These are phyloP conservation scores for Spiraea crenata DNA, from an alignment of 331 rosid genomes.

Conservation along the genomic window DNA sequence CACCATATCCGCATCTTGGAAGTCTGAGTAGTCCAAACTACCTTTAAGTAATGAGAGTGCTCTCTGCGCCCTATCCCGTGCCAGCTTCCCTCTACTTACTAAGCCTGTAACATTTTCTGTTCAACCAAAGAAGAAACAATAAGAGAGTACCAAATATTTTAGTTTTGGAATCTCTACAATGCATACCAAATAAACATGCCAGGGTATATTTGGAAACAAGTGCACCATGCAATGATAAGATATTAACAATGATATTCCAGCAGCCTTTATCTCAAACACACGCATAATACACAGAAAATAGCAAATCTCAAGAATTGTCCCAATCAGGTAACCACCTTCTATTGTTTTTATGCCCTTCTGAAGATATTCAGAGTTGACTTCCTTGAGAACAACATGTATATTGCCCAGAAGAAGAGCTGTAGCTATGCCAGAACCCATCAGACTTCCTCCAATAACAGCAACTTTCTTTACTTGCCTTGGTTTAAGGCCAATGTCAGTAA, in stretches of 20 bases:
- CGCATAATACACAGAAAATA: not conserved
- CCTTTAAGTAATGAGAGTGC: conserved; percentile 74
- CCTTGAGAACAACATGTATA: conserved; percentile 81
- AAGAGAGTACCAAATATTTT: not conserved
- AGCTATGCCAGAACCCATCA: conserved; percentile 99
- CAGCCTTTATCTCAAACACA: not conserved
- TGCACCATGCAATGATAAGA: not conserved
- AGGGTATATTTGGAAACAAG: not conserved
- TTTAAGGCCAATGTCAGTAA: conserved; percentile 83
- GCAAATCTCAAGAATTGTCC: not conserved
- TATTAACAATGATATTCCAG: too few species aligned
- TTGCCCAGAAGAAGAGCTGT: conserved; percentile 78
- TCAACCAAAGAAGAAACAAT: conserved; percentile 24
- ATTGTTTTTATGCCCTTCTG: conserved; percentile 60
- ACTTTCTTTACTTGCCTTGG: conserved; percentile 85
- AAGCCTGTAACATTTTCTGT: conserved; percentile 69
- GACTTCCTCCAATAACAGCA: conserved; percentile 96
- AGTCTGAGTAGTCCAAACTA: conserved; percentile 73
- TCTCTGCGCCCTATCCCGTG: conserved; percentile 61
- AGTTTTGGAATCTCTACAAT: not conserved
- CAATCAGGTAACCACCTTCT: conserved; percentile 57
- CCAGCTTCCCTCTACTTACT: conserved; percentile 61
- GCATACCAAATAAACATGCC: not conserved
- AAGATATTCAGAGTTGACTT: conserved; percentile 81
- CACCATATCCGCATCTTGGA: conserved; percentile 88